Percentiles rank a stretch among this genome's conserved stretches.
Conservation (phyloP, 148 eudicot genomes). For the Arctostaphylos glauca region DNA sequence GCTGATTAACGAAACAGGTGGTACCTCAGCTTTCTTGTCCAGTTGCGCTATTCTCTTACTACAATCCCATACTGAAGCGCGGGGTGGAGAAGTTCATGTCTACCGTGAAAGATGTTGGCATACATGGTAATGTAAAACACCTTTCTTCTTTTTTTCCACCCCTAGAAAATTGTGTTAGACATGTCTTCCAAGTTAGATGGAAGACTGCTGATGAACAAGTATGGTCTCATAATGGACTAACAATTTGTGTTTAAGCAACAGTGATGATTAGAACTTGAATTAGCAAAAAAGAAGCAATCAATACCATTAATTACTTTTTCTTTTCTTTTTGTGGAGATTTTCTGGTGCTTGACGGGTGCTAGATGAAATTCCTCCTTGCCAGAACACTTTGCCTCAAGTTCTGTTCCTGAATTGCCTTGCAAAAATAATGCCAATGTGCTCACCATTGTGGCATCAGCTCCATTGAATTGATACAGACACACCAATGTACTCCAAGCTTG, state of each 20-base stretch:
- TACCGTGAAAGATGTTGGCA: constrained; percentile 72
- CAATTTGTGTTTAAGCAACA: neutral
- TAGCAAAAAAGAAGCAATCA: neutral
- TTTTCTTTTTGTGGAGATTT: neutral
- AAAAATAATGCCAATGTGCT: neutral
- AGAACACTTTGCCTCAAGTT: neutral
- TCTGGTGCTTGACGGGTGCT: neutral
- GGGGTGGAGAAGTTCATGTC: constrained; percentile 82
- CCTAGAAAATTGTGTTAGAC: neutral
- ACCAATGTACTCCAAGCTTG: neutral
- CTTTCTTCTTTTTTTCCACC: neutral
- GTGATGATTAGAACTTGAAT: neutral
- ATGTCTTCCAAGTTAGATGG: no score
- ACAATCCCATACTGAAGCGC: constrained; percentile 90
- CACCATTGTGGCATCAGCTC: neutral
- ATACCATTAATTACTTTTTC: no score
- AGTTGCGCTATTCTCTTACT: constrained; percentile 78
- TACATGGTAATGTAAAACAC: constrained; percentile 59
- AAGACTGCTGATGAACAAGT: neutral
- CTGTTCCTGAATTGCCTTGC: neutral
- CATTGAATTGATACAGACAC: neutral
- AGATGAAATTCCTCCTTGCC: neutral
- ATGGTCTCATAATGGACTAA: neutral
- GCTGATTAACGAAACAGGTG: constrained; percentile 44
- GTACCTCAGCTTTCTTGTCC: constrained; percentile 84